Evolutionary conservation across 306 rosid species (phyloP), one percentile per base, ranked within the genome.

Genomic region (Vigna trinervia): DNA sequence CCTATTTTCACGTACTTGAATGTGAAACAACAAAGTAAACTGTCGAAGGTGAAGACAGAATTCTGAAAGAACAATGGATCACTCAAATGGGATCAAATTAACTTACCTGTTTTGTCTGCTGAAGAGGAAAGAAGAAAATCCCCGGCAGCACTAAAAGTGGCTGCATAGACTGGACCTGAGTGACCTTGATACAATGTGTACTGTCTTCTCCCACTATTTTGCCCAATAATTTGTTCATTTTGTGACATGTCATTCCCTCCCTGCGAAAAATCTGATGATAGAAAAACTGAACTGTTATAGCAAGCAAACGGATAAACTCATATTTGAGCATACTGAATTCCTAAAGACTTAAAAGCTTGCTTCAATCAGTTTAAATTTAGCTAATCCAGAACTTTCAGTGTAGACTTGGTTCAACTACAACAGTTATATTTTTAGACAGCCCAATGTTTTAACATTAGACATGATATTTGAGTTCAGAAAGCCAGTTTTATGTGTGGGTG

Each of bases 121-220:
- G 97, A 89, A 58, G 97, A 89, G 75, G 93, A 89, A 80, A 89
- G 91, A 70, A 92, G 32, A 78, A 88, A 92, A 77, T 89, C 97
- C 72, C 97, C 93, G 41, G 81, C 48, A 57, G 93, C 95, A 84
- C 90, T 88, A 74, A 92, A 92, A 74, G 86, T 80, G 48, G 95
- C 84, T 34, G 89, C 84, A 84, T 88, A 81, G 78, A 92, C 91
- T 53, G 97, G 95, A 79, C 97, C 97, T 17, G 95, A 89, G 81
- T 88, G 97, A 85, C 95, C 97, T 77, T 87, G 97, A 87, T 85
- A 88, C 63, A 88, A 79, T 11, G 90, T 85, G 77, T 87, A 89
- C 47, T 86, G 76, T 43, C 80, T 80, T 87, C 81, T 92, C 38
- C 86, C 87, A 2, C 93, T 81, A 74, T 77, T 65, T 84, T 81